Evolutionary conservation across 2,329 filamentous ascomycete species (phyloP).

Genomic region (Rhytidhysteron rufulum): DNA sequence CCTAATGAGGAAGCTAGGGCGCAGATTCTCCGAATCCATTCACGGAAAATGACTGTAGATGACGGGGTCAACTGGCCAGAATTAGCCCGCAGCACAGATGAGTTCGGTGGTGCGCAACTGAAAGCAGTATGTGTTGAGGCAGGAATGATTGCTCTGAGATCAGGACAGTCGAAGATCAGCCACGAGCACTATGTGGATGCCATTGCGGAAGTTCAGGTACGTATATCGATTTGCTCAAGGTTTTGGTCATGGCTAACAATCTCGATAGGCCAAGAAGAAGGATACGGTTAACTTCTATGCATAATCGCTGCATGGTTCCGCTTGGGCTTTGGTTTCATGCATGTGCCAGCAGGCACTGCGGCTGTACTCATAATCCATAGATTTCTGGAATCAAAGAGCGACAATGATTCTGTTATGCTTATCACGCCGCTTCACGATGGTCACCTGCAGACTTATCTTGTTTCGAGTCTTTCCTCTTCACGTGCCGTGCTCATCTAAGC

Average conservation of each 20-base stretch:
- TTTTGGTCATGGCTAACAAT: background rate
- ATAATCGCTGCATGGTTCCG: slow-evolving; percentile 15
- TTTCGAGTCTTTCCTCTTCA: no score
- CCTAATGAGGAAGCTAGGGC: slow-evolving; percentile 97
- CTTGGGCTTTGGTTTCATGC: slow-evolving; percentile 18
- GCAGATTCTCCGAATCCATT: slow-evolving; percentile 96
- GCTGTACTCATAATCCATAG: slow-evolving; percentile 33
- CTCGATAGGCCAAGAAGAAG: slow-evolving; percentile 71
- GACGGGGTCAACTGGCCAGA: slow-evolving; percentile 93
- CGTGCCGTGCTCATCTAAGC: no score
- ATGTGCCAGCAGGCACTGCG: slow-evolving; percentile 14
- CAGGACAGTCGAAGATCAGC: slow-evolving; percentile 91
- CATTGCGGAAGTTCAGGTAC: slow-evolving; percentile 83
- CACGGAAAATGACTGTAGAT: slow-evolving; percentile 96
- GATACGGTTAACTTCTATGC: slow-evolving; percentile 55
- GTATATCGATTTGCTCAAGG: slow-evolving; percentile 4
- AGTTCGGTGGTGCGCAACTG: slow-evolving; percentile 95
- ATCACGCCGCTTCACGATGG: no score
- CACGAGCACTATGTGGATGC: slow-evolving; percentile 99
- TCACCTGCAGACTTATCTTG: no score
- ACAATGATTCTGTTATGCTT: no score
- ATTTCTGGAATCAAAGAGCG: slow-evolving; percentile 6
- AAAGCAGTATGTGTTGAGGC: slow-evolving; percentile 99
- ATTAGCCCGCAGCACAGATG: slow-evolving; percentile 91
- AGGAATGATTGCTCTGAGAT: slow-evolving; percentile 95